Conservation (phyloP, 2,329 filamentous ascomycete genomes). For the Trichophyton rubrum region DNA sequence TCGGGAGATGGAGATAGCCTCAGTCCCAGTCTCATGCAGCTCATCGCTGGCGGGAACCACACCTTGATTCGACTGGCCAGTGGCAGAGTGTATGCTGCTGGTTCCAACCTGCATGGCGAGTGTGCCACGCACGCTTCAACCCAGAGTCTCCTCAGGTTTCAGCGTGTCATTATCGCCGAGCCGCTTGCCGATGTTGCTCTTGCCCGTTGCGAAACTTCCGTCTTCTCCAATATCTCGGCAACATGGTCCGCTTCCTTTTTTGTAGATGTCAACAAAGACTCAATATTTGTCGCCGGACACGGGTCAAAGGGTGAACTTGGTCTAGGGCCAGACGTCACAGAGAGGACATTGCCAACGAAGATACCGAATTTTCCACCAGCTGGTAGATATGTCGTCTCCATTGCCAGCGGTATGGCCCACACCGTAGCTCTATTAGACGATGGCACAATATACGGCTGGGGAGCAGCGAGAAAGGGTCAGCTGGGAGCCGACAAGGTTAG, state of each 20-base stretch:
- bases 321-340: slow-evolving; percentile 33
- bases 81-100: slow-evolving; percentile 53
- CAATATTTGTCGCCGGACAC: slow-evolving; percentile 51
- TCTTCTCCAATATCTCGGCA: slow-evolving; percentile 46
- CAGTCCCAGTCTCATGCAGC: slow-evolving; percentile 13
- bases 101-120: slow-evolving; percentile 43
- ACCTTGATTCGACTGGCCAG: slow-evolving; percentile 56
- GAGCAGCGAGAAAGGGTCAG: slow-evolving; percentile 74
- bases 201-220: slow-evolving; percentile 15
- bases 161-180: slow-evolving; percentile 17
- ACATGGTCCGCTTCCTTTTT: slow-evolving; percentile 68
- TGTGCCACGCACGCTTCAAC: slow-evolving; percentile 17
- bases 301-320: slow-evolving; percentile 63
- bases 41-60: slow-evolving; percentile 70
- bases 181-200: slow-evolving; percentile 5
- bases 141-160: slow-evolving; percentile 15
- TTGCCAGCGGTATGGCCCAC: slow-evolving; percentile 68
- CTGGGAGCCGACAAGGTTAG: slow-evolving; percentile 47
- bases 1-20: slow-evolving; percentile 1
- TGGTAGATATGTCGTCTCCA: slow-evolving; percentile 45
- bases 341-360: slow-evolving; percentile 29
- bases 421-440: slow-evolving; percentile 59
- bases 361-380: slow-evolving; percentile 53
- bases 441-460: slow-evolving; percentile 79
- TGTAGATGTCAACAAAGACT: slow-evolving; percentile 35